Base-by-base conservation (phyloP, 179 eudicot species). In the Camellia oleifera region DNA sequence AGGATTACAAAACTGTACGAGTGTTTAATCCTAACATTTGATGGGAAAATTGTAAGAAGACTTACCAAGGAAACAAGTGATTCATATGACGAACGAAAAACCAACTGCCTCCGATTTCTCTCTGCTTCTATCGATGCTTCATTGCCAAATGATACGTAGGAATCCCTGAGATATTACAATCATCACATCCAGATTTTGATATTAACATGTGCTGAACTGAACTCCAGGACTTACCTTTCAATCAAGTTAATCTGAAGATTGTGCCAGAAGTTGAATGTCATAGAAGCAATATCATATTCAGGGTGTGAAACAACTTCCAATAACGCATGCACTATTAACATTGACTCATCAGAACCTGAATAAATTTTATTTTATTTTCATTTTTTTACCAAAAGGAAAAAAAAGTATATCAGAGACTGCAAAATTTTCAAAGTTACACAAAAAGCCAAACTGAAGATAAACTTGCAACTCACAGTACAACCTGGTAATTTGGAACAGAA, bases 231-330 rank as follows among this genome's bases (percentile, higher is more conserved):
- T 69, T 69, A 97, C 99, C 96, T 91, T 87, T 94, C 98, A 76
- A 85, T 83, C 89, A 97, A 89, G 78, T 84, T 82, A 80, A 94
- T 85, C 86, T 97, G 99, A 86, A 97, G 93, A 87, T 85, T 92
- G 88, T 97, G 99, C 99, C 99, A 97, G 86, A 97, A 97, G 85
- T 94, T 83, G 58, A 79, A 79, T 50, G 99, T 97, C 99, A 97
- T 97, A 72, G 97, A 97, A 86, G 98, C 98, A 82, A 97, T 97
- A 85, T 97, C 99, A 83, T 87, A 97, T 84, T 97, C 98, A 71
- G 92, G 94, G 90, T 92, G 99, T 66, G 99, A 89, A 84, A 97
- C 87, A 79, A 94, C 99, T 88, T 94, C 98, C 70, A 94, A 85
- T 82, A 97, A 83, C 14, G 94, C 92, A 81, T 91, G 91, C 82